Conservation (phyloP, 306 rosid genomes). For the Inga oerstediana region DNA sequence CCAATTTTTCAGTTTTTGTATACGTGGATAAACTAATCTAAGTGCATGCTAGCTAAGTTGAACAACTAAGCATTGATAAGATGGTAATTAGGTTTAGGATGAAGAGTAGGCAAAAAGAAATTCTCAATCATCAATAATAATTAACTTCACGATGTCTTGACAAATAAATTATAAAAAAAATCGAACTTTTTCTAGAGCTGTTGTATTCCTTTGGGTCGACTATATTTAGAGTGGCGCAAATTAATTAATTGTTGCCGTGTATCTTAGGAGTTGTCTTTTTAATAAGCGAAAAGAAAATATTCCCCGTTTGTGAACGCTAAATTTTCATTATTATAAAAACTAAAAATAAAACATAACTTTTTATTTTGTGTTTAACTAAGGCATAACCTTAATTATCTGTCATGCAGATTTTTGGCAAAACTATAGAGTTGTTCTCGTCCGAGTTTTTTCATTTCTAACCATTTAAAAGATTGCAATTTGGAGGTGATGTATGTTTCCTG, state of each 20-base stretch:
- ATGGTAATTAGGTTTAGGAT: background rate
- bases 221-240: background rate
- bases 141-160: background rate
- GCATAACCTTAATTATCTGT: background rate
- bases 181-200: background rate
- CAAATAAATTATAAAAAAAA: background rate
- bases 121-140: background rate
- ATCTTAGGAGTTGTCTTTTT: background rate
- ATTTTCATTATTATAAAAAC: background rate
- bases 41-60: background rate
- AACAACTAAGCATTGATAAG: background rate
- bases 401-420: background rate
- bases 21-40: background rate
- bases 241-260: background rate
- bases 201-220: background rate
- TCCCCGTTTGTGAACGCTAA: background rate
- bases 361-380: background rate
- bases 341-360: background rate
- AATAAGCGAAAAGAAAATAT: background rate
- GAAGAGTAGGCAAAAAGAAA: background rate
- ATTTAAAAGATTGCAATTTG: background rate
- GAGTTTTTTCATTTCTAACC: background rate
- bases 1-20: background rate
- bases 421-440: background rate
- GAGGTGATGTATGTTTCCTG: background rate